Percentiles rank a stretch among this genome's conserved stretches.
These are phyloP conservation scores for Astrocystis sublimbata DNA, from an alignment of 495 filamentous ascomycete genomes.

Conservation along the genomic window DNA sequence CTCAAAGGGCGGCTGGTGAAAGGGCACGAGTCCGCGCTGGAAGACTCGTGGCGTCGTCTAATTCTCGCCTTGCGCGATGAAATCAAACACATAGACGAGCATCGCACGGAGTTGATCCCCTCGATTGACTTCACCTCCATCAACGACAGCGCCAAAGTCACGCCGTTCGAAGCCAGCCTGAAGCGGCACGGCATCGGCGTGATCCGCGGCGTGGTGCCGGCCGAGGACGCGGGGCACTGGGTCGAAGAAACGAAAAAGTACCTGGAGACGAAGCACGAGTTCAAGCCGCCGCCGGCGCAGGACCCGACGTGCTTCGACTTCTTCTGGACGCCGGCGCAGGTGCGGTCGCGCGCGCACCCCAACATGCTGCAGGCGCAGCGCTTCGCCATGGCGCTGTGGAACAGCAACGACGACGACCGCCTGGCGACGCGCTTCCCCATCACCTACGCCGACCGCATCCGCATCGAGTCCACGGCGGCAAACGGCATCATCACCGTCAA, in stretches of 20 bases:
- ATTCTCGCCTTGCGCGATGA: conserved; percentile 59
- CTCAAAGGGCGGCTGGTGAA: conserved; percentile 67
- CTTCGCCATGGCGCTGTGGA: conserved; percentile 83
- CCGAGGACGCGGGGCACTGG: conserved; percentile 55
- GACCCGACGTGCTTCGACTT: conserved; percentile 85
- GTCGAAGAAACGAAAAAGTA: conserved; percentile 64
- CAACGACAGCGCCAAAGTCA: conserved; percentile 48
- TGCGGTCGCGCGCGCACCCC: conserved; percentile 74
- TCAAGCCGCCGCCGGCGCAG: conserved; percentile 52
- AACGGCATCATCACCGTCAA: conserved; percentile 41
- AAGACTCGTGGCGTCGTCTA: conserved; percentile 71
- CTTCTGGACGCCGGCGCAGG: conserved; percentile 86
- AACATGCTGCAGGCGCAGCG: conserved; percentile 71
- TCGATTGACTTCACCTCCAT: conserved; percentile 65
- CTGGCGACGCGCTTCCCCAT: conserved; percentile 63
- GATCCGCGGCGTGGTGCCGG: conserved; percentile 64
- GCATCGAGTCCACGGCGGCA: conserved; percentile 62
- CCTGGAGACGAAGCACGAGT: conserved; percentile 54
- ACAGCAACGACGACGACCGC: conserved; percentile 65
- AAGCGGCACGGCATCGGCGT: conserved; percentile 66
- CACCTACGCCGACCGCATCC: conserved; percentile 80
- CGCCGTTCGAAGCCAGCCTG: conserved; percentile 54
- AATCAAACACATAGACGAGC: conserved; percentile 53
- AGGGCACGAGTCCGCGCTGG: conserved; percentile 66
- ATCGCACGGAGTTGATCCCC: conserved; percentile 58